Conservation (phyloP, 2,329 filamentous ascomycete genomes). For the Kalmusia sp. region DNA sequence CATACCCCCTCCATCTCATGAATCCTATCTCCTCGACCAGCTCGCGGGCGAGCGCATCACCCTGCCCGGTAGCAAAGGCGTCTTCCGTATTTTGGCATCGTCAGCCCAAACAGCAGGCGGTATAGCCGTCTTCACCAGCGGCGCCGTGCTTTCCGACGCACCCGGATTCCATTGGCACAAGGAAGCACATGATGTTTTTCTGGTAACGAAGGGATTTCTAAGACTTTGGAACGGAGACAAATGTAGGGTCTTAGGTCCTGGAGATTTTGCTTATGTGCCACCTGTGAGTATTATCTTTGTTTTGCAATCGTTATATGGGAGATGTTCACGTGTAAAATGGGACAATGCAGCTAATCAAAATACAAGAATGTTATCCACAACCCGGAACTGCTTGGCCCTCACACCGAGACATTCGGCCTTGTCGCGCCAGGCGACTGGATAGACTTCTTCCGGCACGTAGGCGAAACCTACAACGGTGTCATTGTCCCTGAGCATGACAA, state of each 20-base stretch:
- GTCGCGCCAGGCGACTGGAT: conserved; percentile 30
- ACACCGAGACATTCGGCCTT: conserved; percentile 23
- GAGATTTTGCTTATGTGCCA: conserved; percentile 28
- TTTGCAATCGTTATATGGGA: too few species aligned
- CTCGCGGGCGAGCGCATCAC: conserved; percentile 23
- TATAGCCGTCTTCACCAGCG: conserved; percentile 26
- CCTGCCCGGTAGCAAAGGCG: conserved; percentile 24
- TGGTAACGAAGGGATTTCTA: conserved; percentile 25
- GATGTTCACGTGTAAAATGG: too few species aligned
- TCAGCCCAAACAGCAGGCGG: conserved; percentile 22
- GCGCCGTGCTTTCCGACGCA: conserved; percentile 23
- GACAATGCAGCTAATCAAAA: neutral
- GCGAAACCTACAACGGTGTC: conserved; percentile 25
- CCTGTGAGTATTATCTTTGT: conserved; percentile 3
- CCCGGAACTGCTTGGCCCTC: conserved; percentile 21
- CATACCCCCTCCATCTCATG: neutral
- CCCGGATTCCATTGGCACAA: conserved; percentile 30
- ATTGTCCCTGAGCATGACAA: conserved; percentile 23
- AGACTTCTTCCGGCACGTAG: conserved; percentile 28
- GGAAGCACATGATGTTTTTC: conserved; percentile 27
- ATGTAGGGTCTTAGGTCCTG: conserved; percentile 24
- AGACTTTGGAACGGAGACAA: conserved; percentile 26
- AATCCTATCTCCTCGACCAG: conserved; percentile 21
- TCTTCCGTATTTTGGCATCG: conserved; percentile 24
- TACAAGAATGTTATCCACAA: conserved; percentile 21